Conservation (phyloP, 2,329 filamentous ascomycete species). For the Aaosphaeria pasadenensis region DNA sequence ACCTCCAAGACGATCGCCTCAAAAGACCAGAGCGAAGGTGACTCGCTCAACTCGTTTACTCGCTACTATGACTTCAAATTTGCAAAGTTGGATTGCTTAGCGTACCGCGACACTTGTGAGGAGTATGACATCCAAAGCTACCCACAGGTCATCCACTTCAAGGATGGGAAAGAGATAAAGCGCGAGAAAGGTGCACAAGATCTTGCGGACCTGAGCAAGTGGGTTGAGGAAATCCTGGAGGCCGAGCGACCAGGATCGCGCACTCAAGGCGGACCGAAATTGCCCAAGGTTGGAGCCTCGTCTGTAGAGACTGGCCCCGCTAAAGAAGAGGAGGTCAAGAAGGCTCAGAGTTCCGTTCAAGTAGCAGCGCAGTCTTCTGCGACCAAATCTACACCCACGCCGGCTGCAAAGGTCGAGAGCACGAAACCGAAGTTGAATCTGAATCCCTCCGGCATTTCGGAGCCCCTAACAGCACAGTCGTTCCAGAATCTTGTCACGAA, state of each 20-base stretch:
- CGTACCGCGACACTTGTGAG: slow-evolving; percentile 73
- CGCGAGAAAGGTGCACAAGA: slow-evolving; percentile 64
- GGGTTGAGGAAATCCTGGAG: slow-evolving; percentile 76
- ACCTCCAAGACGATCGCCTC: slow-evolving; percentile 71
- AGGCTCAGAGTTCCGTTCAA: slow-evolving; percentile 24
- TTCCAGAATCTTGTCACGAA: slow-evolving; percentile 85
- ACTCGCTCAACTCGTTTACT: slow-evolving; percentile 65
- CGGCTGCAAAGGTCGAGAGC: slow-evolving; percentile 33
- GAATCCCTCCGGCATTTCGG: slow-evolving; percentile 73
- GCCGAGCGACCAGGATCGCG: slow-evolving; percentile 76
- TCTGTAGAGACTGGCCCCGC: slow-evolving; percentile 43
- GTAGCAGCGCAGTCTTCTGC: slow-evolving; percentile 11
- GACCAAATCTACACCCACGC: slow-evolving; percentile 16
- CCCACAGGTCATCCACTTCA: slow-evolving; percentile 76
- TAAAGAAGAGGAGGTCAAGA: slow-evolving; percentile 33
- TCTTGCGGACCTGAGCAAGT: slow-evolving; percentile 63
- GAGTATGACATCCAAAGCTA: slow-evolving; percentile 66
- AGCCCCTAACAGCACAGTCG: slow-evolving; percentile 74
- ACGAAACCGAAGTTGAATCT: slow-evolving; percentile 48
- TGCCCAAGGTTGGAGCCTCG: slow-evolving; percentile 69
- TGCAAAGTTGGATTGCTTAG: slow-evolving; percentile 79
- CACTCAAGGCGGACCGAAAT: slow-evolving; percentile 60
- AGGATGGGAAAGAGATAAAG: slow-evolving; percentile 69
- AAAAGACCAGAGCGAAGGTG: slow-evolving; percentile 46
- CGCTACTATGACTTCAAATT: slow-evolving; percentile 89